Percentiles rank a stretch among this genome's conserved stretches.
Conservation (phyloP, 495 filamentous ascomycete genomes). For the Talaromyces ruber region DNA sequence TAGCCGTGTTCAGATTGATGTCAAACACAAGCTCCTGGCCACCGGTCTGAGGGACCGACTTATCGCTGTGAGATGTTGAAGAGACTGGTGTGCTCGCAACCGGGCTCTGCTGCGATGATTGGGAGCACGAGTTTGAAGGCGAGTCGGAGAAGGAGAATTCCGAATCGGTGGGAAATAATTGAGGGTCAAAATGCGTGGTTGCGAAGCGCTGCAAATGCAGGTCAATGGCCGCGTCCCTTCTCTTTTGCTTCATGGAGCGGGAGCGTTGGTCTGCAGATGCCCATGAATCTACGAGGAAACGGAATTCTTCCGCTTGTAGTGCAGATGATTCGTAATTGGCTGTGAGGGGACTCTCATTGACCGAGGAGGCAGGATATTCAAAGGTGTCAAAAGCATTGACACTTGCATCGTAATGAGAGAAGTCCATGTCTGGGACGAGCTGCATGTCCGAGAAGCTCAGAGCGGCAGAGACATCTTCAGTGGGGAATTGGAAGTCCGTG, state of each 20-base stretch:
- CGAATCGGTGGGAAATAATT: not conserved
- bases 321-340: not conserved
- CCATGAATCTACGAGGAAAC: not conserved
- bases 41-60: slow-evolving; percentile 5
- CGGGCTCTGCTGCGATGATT: slow-evolving; percentile 2
- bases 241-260: slow-evolving; percentile 35
- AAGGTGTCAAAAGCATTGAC: not conserved
- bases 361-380: not conserved
- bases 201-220: slow-evolving; percentile 32
- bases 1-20: slow-evolving; percentile 37
- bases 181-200: slow-evolving; percentile 12
- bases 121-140: not conserved
- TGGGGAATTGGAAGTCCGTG: slow-evolving; percentile 1
- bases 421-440: not conserved
- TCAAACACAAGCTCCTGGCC: slow-evolving; percentile 36
- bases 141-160: not conserved
- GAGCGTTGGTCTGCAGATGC: slow-evolving; percentile 25
- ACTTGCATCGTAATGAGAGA: not conserved
- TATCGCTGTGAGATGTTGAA: not conserved
- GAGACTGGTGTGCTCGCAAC: not conserved
- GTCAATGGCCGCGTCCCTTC: slow-evolving; percentile 34
- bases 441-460: slow-evolving; percentile 9
- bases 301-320: slow-evolving; percentile 2
- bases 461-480: slow-evolving; percentile 10
- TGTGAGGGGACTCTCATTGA: not conserved